Evolutionary conservation across 495 filamentous ascomycete species (phyloP).

Genomic region (Aspergillus nidulans): DNA sequence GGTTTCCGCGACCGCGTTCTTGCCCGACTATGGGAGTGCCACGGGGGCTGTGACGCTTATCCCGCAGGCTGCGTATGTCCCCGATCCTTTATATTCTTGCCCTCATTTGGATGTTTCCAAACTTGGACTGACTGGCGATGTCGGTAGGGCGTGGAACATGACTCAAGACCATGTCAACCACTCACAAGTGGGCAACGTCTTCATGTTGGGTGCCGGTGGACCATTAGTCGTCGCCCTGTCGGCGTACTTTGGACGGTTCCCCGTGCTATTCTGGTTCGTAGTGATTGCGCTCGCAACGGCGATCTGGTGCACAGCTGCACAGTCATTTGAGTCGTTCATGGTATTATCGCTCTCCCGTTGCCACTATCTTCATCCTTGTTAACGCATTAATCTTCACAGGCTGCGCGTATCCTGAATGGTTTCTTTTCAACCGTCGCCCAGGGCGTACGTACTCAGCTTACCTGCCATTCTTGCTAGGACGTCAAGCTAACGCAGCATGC

Average conservation of each 20-base stretch:
- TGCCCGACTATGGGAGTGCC: slow-evolving; percentile 54
- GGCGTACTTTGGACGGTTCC: slow-evolving; percentile 55
- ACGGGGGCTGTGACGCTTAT: slow-evolving; percentile 52
- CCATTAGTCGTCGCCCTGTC: slow-evolving; percentile 51
- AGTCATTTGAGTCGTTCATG: slow-evolving; percentile 51
- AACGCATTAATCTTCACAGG: slow-evolving; percentile 17
- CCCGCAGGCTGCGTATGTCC: slow-evolving; percentile 42
- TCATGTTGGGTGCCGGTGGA: slow-evolving; percentile 54
- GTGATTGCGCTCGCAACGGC: slow-evolving; percentile 46
- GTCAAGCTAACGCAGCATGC: no score
- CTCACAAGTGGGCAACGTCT: slow-evolving; percentile 53
- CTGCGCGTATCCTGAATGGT: slow-evolving; percentile 57
- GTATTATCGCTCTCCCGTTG: slow-evolving; percentile 2
- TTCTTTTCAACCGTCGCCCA: slow-evolving; percentile 57
- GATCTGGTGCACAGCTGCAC: slow-evolving; percentile 50
- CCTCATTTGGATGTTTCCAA: neutral
- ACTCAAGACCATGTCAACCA: slow-evolving; percentile 50
- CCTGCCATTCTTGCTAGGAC: no score
- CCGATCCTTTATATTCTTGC: neutral
- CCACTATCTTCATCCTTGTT: neutral
- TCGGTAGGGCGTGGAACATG: slow-evolving; percentile 44
- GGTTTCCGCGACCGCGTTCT: slow-evolving; percentile 49
- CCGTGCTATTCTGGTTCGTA: slow-evolving; percentile 56
- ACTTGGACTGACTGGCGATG: neutral
- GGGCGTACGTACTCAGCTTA: slow-evolving; percentile 24